Base-by-base conservation (phyloP, 306 rosid genomes). In the Carpinus viminea region DNA sequence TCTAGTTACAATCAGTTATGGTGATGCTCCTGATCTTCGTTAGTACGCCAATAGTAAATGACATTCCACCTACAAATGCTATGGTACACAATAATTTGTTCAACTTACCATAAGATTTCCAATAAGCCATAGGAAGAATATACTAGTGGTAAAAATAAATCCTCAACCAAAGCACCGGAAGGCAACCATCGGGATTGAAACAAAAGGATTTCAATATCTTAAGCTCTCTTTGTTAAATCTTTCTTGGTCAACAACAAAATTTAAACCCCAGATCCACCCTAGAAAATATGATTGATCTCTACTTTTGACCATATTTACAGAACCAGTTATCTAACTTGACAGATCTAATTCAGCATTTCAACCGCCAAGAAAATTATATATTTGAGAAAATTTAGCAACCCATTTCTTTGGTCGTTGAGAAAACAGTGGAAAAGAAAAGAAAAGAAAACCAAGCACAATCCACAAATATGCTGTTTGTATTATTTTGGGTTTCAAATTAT, bases 321-420 rank as follows among this genome's bases (percentile, higher is more conserved):
- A 68, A 8, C 18, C 51, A 68, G 72, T 18, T 64, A 68, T 20
- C 28, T 21, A n/a, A 18, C 4, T n/a, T 9, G 28, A 41, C 48
- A 68, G 72, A 68, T 68, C 72, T 68, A 38, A 18, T 41, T 20
- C 51, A n/a, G 52, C 51, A 68, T 21, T 68, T 41, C 51, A 68
- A 68, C 52, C 45, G 2, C 46, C 8, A 13, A 28, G 45, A 31
- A 62, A 62, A 31, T 4, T 34, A 31, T 6, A 62, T 62, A 31
- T 31, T n/a, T 9, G 8, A 68, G 72, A 41, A 66, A 68, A 41
- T 20, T 13, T 4, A 41, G 9, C 47, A 4, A 43, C 12, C 47
- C 31, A 51, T 41, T 66, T n/a, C 28, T 41, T 68, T 41, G n/a
- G 51, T 68, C 9, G 72, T 7, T 15, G 24, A 68, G 52, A 68